Base-by-base conservation (phyloP, 2,329 filamentous ascomycete species). In the Colletotrichum sp. region DNA sequence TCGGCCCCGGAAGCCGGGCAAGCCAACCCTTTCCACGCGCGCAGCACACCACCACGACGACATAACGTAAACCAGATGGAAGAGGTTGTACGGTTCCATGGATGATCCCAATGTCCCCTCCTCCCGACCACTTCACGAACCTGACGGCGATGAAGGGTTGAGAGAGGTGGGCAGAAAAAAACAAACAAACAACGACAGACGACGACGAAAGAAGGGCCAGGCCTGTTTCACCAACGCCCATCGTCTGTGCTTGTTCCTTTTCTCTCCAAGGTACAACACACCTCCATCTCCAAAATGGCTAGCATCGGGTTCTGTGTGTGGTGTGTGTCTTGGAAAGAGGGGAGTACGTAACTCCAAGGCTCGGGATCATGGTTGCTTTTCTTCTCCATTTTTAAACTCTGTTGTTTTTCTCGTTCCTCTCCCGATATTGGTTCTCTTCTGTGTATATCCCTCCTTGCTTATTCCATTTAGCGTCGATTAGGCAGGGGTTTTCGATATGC, bases 381-480 rank as follows among this genome's bases (percentile, higher is more conserved):
- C 18, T 30, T 63, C 48, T 63, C 62, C 73, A 36, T 62, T 67
- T 72, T 72, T 61, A 62, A 68, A 55, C 56, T 67, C 61, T 66
- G 38, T n/a, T 43, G 38, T 43, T 43, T 43, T 6, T 43, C 2
- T 43, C 38, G 38, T 43, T 43, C 38, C 38, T 43, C 38, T 43
- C 38, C 38, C 38, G 38, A 43, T 43, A 43, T 43, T 43, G 38
- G 38, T 43, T 43, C 38, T 43, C 38, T 43, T n/a, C 18, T 43
- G 18, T 36, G 59, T 61, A 30, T 21, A 14, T 28, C 24, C 61
- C 52, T 61, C 24, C 36, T 66, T 56, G 72, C 68, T 71, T 61
- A 9, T 74, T 52, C 28, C 14, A 48, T 28, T 30, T 75, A 72
- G 69, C 62, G 62, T 67, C 69, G 62, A 66, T 72, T 72, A 63